Evolutionary conservation across 179 eudicot species (phyloP).

Genomic region (Patellifolia procumbens): DNA sequence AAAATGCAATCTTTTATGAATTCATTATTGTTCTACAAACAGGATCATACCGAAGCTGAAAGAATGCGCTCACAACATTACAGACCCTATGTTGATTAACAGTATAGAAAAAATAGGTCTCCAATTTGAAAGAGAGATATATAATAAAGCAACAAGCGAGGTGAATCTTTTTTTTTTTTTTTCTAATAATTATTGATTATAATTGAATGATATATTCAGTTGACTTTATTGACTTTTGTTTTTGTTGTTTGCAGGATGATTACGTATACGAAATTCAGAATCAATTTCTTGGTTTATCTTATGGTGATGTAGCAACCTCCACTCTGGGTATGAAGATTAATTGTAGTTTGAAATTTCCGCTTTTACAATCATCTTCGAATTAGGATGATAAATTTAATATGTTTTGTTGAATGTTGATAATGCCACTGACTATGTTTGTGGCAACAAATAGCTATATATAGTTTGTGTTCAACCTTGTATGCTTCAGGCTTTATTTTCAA

Average conservation of each 20-base stretch:
- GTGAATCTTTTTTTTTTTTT: neutral
- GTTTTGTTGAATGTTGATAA: too few relatives aligned
- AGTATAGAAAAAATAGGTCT: neutral
- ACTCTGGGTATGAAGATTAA: slow-evolving; percentile 9
- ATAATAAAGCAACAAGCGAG: neutral
- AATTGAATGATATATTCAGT: too few relatives aligned
- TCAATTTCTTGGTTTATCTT: neutral
- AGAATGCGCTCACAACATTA: neutral
- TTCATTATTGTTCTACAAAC: neutral
- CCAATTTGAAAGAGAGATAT: neutral
- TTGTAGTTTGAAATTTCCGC: too few relatives aligned
- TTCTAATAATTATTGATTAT: too few relatives aligned
- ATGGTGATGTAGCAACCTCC: neutral
- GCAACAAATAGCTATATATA: too few relatives aligned
- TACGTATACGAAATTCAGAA: neutral
- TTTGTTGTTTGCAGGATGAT: slow-evolving; percentile 14
- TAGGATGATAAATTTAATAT: too few relatives aligned
- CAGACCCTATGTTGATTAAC: neutral
- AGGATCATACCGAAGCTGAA: neutral
- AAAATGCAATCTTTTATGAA: neutral
- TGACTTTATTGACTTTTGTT: neutral
- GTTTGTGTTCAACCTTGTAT: too few relatives aligned
- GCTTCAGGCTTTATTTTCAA: too few relatives aligned
- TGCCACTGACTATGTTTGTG: too few relatives aligned
- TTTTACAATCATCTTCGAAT: too few relatives aligned